A percentile compares a stretch with the other conserved stretches of the same genome.
Conservation (phyloP, 768 basidiomycete genomes). For the Lactarius sp. region DNA sequence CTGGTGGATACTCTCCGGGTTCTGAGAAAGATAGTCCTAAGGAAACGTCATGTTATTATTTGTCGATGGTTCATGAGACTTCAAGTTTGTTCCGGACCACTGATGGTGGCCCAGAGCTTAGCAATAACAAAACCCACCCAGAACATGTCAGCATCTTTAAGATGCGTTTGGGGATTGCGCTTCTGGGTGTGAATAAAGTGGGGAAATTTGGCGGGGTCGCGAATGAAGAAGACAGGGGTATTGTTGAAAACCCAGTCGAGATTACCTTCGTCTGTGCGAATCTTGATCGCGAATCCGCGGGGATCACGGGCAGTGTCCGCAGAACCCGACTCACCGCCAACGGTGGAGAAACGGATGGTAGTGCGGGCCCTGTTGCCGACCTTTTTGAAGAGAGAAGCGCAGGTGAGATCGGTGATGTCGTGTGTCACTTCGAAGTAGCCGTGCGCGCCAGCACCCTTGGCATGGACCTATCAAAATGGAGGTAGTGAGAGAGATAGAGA, state of each 20-base stretch:
- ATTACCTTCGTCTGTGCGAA: conserved; percentile 89
- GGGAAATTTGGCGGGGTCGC: conserved; percentile 83
- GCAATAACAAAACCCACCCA: conserved; percentile 45
- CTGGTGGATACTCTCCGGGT: conserved; percentile 87
- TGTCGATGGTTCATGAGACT: background rate
- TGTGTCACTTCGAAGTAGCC: conserved; percentile 91
- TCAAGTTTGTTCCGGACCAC: background rate
- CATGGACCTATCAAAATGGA: conserved; percentile 58
- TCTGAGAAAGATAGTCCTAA: conserved; percentile 84
- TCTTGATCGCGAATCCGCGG: conserved; percentile 86
- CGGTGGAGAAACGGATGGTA: conserved; percentile 91
- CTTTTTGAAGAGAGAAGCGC: conserved; percentile 58
- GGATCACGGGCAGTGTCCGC: conserved; percentile 93
- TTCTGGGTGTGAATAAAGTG: conserved; percentile 95
- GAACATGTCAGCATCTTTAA: conserved; percentile 84
- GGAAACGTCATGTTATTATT: conserved; percentile 21
- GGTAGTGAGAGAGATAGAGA: background rate
- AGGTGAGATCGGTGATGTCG: conserved; percentile 76
- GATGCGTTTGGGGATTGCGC: conserved; percentile 85
- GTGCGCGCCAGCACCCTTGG: conserved; percentile 90
- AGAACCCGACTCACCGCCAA: conserved; percentile 82
- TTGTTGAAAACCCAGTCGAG: conserved; percentile 92
- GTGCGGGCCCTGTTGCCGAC: conserved; percentile 64
- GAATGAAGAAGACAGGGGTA: conserved; percentile 88
- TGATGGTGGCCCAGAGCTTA: background rate